Conservation (phyloP, 176 grass and related monocot genomes). For the Lolium rigidum region DNA sequence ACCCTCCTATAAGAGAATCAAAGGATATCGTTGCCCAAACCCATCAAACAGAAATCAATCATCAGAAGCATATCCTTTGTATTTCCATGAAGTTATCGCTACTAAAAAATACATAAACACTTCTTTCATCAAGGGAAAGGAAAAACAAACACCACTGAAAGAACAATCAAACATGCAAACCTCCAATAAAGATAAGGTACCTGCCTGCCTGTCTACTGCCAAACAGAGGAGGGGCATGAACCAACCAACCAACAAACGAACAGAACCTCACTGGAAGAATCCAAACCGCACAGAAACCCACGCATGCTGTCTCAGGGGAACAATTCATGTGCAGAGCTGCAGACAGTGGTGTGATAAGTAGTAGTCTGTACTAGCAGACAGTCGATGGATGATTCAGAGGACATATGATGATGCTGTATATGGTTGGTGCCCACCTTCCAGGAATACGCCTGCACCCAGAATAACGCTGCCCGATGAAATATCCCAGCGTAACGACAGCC, state of each 20-base stretch:
- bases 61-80: background rate
- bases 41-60: background rate
- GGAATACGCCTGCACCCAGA: slow-evolving; percentile 27
- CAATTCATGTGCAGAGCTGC: slow-evolving; percentile 30
- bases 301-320: slow-evolving; percentile 35
- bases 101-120: background rate
- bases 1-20: background rate
- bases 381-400: slow-evolving; percentile 23
- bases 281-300: slow-evolving; percentile 60
- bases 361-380: background rate
- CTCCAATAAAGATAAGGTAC: background rate
- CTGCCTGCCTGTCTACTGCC: slow-evolving; percentile 39
- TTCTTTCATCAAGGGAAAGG: background rate
- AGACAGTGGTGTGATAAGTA: slow-evolving; percentile 20
- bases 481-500: slow-evolving; percentile 34
- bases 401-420: slow-evolving; percentile 34
- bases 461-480: slow-evolving; percentile 40
- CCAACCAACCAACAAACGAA: slow-evolving; percentile 9
- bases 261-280: slow-evolving; percentile 38
- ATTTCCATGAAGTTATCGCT: background rate
- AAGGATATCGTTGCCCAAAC: background rate
- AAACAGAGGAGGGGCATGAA: slow-evolving; percentile 34
- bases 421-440: slow-evolving; percentile 45
- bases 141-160: background rate
- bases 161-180: slow-evolving; percentile 31